A percentile compares a stretch with the other conserved stretches of the same genome.
Conservation (phyloP, 2,329 filamentous ascomycete species). For the Cercospora sp. region DNA sequence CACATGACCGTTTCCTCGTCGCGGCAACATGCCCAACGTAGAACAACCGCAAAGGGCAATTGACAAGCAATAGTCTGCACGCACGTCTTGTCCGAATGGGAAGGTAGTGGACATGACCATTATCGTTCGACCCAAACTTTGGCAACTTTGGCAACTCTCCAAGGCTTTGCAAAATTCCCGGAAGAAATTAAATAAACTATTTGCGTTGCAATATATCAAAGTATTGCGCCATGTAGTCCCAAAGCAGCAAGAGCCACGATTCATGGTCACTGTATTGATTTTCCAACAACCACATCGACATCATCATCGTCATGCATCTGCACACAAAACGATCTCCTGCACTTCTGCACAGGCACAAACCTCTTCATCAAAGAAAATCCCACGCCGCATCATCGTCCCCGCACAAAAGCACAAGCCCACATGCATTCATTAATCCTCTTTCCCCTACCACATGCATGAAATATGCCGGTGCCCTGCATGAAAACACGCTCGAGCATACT, state of each 20-base stretch:
- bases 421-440: neutral
- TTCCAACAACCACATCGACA: neutral
- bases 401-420: neutral
- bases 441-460: neutral
- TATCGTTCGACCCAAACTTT: neutral
- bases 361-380: neutral
- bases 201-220: neutral
- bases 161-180: neutral
- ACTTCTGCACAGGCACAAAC: neutral
- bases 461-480: neutral
- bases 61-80: neutral
- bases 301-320: neutral
- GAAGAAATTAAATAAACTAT: neutral
- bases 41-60: neutral
- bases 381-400: neutral
- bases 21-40: neutral
- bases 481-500: neutral
- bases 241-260: neutral
- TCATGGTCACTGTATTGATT: neutral
- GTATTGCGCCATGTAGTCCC: neutral
- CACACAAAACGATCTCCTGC: neutral
- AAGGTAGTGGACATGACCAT: neutral
- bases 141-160: neutral
- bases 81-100: neutral
- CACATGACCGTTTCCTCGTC: neutral